Base-by-base conservation (phyloP, 345 rosid genomes). In the Moricandia moricandioides region DNA sequence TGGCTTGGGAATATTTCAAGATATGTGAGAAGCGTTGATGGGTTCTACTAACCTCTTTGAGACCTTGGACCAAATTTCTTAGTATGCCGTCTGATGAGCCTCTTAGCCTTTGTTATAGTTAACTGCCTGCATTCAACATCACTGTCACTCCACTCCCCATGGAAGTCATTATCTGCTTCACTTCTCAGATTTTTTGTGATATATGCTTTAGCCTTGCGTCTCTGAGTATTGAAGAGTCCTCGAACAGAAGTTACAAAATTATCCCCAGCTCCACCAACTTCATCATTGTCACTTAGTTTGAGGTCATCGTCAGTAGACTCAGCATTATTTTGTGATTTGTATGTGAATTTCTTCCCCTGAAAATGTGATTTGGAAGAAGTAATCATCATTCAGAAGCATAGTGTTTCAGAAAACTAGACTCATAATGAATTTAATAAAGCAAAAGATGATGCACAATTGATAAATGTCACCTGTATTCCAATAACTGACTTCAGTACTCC, bases 401-500 rank as follows among this genome's bases (percentile, higher is more conserved):
- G 60, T 24, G 54, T 47, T 47, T 47, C 54, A 14, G 18, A 47
- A 1, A 47, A 47, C 40, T 37, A 3, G 40, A 37, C 40, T 37
- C 40, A 37, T 37, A 37, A 37, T 37, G 40, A 37, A 11, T 37
- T 37, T 8, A 34, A 34, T 34, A 34, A 34, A 34, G 39, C 39
- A 34, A 34, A 34, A 34, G 24, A 21, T 7, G 24, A 21, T 7
- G 8, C 40, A 37, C 11, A 37, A 37, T 37, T 37, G 40, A 37
- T 37, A 37, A 37, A 37, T 37, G 43, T 37, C 11, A 91, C 99
- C 93, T 95, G 99, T 97, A 95, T 90, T 78, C 98, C 98, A 0
- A 97, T 90, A 52, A 92, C 97, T 33, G 98, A 95, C 86, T 95
- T 90, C 35, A 95, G 75, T 69, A 94, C 97, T 67, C 98, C 99